Conservation (phyloP, 306 rosid species). For the Acmispon strigosus region DNA sequence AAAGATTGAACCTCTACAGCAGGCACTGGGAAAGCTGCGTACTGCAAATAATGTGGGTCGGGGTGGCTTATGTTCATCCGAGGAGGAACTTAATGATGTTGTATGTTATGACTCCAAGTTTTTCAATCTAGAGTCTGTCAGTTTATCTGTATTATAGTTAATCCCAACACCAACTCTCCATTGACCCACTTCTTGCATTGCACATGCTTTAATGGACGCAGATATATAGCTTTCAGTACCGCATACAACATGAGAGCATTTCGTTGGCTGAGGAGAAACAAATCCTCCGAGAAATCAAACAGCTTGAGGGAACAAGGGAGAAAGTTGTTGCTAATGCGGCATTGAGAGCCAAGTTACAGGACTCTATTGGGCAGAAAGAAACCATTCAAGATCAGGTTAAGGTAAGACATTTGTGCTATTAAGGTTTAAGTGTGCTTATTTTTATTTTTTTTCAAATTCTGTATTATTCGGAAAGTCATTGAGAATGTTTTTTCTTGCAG, state of each 20-base stretch:
- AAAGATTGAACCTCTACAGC: slow-evolving; percentile 84
- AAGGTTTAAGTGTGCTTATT: neutral
- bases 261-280: slow-evolving; percentile 85
- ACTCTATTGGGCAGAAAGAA: slow-evolving; percentile 69
- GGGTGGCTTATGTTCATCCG: slow-evolving; percentile 79
- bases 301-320: slow-evolving; percentile 89
- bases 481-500: slow-evolving; percentile 36
- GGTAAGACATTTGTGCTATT: slow-evolving; percentile 40
- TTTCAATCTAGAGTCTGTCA: slow-evolving; percentile 13
- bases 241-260: slow-evolving; percentile 96
- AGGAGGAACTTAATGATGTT: slow-evolving; percentile 70
- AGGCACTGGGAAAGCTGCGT: slow-evolving; percentile 90
- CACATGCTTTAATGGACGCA: slow-evolving; percentile 36
- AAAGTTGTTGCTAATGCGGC: slow-evolving; percentile 82
- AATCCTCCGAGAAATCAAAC: slow-evolving; percentile 82
- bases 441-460: neutral
- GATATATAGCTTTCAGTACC: slow-evolving; percentile 74
- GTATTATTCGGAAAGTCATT: neutral
- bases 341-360: slow-evolving; percentile 79
- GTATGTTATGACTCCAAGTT: slow-evolving; percentile 37
- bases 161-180: neutral
- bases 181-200: neutral
- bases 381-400: slow-evolving; percentile 82
- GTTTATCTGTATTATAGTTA: slow-evolving; percentile 1
- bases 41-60: slow-evolving; percentile 54